Percentiles rank a stretch among this genome's conserved stretches.
phyloP scores from a whole-genome alignment of 805 yeast genomes.

The Metschnikowia noctiluminum region DNA sequence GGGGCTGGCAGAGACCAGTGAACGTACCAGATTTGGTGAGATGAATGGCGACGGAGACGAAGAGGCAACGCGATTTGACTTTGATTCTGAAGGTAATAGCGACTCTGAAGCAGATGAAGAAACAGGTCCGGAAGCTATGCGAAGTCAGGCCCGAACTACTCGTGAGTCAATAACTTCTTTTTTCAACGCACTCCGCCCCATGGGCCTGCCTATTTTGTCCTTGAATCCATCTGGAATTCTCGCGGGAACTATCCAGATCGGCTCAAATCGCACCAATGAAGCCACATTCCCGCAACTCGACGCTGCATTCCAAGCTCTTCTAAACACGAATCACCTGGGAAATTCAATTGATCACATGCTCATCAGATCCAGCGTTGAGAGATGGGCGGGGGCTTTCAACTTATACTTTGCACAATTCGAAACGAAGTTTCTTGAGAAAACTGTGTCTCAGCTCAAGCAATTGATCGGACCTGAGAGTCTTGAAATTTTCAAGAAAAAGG shows the following conservation, averaged over 20 bases:
- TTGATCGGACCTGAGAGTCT: conserved; percentile 49
- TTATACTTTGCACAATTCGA: conserved; percentile 3
- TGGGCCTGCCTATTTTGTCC: conserved; percentile 16
- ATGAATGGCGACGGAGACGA: conserved; percentile 18
- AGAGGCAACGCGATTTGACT: conserved; percentile 6
- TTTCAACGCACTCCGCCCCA: conserved; percentile 26
- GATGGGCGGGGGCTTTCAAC: conserved; percentile 64
- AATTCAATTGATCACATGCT: conserved; percentile 20
- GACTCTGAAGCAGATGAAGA: conserved; percentile 10
- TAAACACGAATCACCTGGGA: conserved; percentile 13
- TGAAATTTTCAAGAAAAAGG: conserved; percentile 28
- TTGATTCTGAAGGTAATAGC: conserved; percentile 20
- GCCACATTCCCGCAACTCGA: conserved; percentile 21
- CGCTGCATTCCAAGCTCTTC: conserved; percentile 22
- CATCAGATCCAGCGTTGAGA: conserved; percentile 50
- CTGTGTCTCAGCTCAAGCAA: conserved; percentile 17
- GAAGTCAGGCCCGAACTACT: conserved; percentile 5
- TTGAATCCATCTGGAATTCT: conserved; percentile 7
- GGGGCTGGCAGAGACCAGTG: conserved; percentile 6
- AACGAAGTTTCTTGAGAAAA: background rate
- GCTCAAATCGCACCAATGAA: background rate
- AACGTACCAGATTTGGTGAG: conserved; percentile 11
- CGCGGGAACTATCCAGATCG: conserved; percentile 6
- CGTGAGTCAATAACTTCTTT: conserved; percentile 25
- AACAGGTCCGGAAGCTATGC: conserved; percentile 13